Evolutionary conservation across 2,329 filamentous ascomycete species (phyloP), one percentile per base, ranked within the genome.

Genomic region (Capronia epimyces): DNA sequence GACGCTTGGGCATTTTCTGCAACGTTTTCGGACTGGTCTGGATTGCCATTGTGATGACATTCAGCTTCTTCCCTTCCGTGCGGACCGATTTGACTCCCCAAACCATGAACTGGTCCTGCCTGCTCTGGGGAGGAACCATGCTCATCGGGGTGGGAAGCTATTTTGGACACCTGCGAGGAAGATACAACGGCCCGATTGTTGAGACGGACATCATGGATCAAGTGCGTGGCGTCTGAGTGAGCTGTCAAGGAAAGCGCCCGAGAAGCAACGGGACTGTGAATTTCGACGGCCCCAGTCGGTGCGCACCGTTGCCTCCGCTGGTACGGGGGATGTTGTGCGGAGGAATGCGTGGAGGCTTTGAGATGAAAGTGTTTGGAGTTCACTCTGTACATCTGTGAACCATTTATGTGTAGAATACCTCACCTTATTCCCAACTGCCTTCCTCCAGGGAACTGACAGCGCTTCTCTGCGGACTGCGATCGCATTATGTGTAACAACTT

Each of bases 71-170:
- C 53, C 75, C 75, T 2, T 39, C 41, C 15, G 43, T 45, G 12
- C 29, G 39, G 2, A 67, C 71, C 2, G 67, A 64, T 6, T 37
- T 55, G 41, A 52, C 53, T 8, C 58, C 63, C 1, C 56, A 53
- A 16, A 67, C 66, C 7, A 74, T 75, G 65, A 77, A 77, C 62
- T 77, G 70, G 69, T 68, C 66, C 12, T 58, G 64, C 29, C 61
- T 73, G 25, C 64, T 76, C 24, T 73, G 72, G 48, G 62, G 62
- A 29, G 66, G 59, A 6, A 65, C 69, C 13, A 66, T 72, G 57
- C 36, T 67, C n/a, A 69, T 72, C 46, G 66, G 68, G 1, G 55
- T 68, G 7, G 56, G 63, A 8, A 72, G 70, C 55, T 75, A 73
- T 55, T 58, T 66, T 42, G 51, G 65, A 24, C 55, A 61, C 37